These are phyloP conservation scores for Erodium chrysanthum DNA, from an alignment of 441 rosid genomes.

Conservation along the genomic window DNA sequence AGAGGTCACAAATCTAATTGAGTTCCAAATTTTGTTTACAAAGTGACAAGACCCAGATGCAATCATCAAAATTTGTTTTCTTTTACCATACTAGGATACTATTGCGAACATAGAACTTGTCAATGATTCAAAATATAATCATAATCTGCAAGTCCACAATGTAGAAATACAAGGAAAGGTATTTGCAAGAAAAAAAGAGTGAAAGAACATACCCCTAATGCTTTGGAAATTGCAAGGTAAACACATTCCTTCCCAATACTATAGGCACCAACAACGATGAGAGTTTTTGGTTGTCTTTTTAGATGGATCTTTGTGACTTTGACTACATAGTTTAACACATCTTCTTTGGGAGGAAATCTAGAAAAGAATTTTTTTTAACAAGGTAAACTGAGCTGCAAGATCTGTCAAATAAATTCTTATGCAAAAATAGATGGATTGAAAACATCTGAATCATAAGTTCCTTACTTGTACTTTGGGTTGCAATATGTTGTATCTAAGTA, in stretches of 20 bases:
- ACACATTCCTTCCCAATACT: slow-evolving; percentile 78
- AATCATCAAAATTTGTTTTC: background rate
- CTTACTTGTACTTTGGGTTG: slow-evolving; percentile 67
- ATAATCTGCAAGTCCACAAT: background rate
- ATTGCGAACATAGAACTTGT: background rate
- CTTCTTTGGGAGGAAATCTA: slow-evolving; percentile 75
- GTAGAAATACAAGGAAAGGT: background rate
- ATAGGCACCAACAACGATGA: slow-evolving; percentile 67
- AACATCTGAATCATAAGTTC: background rate
- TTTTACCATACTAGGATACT: background rate
- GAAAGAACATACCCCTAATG: slow-evolving; percentile 44
- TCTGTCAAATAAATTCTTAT: background rate
- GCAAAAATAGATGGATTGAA: background rate
- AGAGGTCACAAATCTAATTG: background rate
- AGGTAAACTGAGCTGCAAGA: background rate
- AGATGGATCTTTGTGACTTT: slow-evolving; percentile 43
- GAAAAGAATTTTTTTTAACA: slow-evolving; percentile 1
- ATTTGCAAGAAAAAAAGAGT: background rate
- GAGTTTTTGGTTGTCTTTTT: slow-evolving; percentile 55
- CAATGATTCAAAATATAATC: background rate
- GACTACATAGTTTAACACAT: slow-evolving; percentile 50
- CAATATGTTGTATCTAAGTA: slow-evolving; percentile 79
- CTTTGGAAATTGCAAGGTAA: slow-evolving; percentile 66
- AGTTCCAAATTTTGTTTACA: background rate
- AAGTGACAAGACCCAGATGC: background rate